A percentile compares a stretch with the other conserved stretches of the same genome.
Evolutionary conservation across 2,329 filamentous ascomycete genomes (phyloP).

Genomic region (Ascochyta fabae): DNA sequence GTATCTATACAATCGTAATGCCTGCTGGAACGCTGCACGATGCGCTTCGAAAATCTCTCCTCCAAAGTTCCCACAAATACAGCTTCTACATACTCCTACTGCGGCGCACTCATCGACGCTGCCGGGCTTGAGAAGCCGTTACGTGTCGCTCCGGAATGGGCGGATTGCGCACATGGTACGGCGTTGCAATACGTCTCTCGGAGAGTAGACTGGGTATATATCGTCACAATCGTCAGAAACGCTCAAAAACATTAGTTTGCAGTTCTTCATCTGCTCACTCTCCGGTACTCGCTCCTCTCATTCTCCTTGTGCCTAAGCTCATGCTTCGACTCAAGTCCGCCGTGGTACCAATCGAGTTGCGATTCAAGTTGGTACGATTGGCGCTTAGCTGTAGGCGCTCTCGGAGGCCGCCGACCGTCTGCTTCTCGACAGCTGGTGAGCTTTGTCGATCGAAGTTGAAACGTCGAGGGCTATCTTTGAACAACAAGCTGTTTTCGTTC

Average conservation of each 20-base stretch:
- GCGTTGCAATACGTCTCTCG: slow-evolving; percentile 17
- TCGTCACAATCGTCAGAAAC: slow-evolving; percentile 37
- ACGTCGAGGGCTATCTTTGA: slow-evolving; percentile 35
- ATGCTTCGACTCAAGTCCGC: slow-evolving; percentile 36
- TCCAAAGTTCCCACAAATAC: slow-evolving; percentile 12
- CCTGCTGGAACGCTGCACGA: slow-evolving; percentile 3
- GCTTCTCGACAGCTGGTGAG: slow-evolving; percentile 43
- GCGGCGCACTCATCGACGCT: not conserved
- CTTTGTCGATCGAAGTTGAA: slow-evolving; percentile 39
- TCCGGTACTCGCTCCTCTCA: slow-evolving; percentile 39
- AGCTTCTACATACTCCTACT: not conserved
- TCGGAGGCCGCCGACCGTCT: slow-evolving; percentile 28
- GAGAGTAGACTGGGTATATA: slow-evolving; percentile 37
- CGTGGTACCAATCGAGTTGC: slow-evolving; percentile 39
- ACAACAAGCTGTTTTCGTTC: slow-evolving; percentile 39
- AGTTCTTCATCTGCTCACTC: slow-evolving; percentile 37
- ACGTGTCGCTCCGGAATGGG: slow-evolving; percentile 1
- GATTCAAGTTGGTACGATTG: slow-evolving; percentile 34
- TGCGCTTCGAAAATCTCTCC: not conserved
- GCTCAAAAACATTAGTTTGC: slow-evolving; percentile 13
- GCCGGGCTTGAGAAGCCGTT: slow-evolving; percentile 4
- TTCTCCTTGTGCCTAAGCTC: slow-evolving; percentile 36
- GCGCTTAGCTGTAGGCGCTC: slow-evolving; percentile 35
- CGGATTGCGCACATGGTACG: not conserved
- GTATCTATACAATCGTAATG: slow-evolving; percentile 6